Percentiles rank a stretch among this genome's conserved stretches.
phyloP scores from a whole-genome alignment of 108 stramenopile genomes.

The Nitzschia inconspicua region DNA sequence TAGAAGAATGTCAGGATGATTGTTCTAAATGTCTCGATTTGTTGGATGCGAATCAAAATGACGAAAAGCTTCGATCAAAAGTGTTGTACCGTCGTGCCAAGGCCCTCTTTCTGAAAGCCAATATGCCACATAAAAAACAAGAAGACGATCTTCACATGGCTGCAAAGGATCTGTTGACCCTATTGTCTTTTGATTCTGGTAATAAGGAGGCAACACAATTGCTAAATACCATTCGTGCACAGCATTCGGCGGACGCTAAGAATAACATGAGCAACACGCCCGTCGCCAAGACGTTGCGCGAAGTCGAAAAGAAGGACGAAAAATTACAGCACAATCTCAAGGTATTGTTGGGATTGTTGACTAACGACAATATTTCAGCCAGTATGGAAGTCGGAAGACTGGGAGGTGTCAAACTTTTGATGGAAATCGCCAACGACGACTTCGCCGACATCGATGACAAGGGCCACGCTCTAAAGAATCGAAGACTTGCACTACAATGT shows the following conservation, averaged over 20 bases:
- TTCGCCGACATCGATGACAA: neutral
- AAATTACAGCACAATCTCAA: constrained; percentile 36
- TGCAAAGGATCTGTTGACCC: constrained; percentile 62
- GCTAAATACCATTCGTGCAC: constrained; percentile 47
- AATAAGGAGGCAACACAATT: constrained; percentile 68
- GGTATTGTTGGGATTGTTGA: constrained; percentile 54
- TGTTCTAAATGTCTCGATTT: constrained; percentile 51
- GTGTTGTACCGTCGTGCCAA: constrained; percentile 79
- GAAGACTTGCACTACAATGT: constrained; percentile 28
- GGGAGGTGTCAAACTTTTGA: constrained; percentile 50
- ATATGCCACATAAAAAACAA: constrained; percentile 31
- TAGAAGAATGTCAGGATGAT: constrained; percentile 60
- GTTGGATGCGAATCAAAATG: constrained; percentile 34
- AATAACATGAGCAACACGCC: constrained; percentile 38
- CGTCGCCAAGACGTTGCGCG: constrained; percentile 40
- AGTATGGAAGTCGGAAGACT: constrained; percentile 71
- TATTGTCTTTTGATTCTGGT: constrained; percentile 60
- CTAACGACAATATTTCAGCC: constrained; percentile 45
- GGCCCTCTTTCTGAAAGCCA: constrained; percentile 41
- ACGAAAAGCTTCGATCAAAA: constrained; percentile 48
- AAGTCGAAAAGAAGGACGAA: constrained; percentile 29
- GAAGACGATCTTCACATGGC: constrained; percentile 53
- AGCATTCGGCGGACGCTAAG: constrained; percentile 40
- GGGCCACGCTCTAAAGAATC: constrained; percentile 6
- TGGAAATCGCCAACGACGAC: constrained; percentile 29